A percentile compares a stretch with the other conserved stretches of the same genome.
phyloP scores from a whole-genome alignment of 2,329 filamentous ascomycete genomes.

The Beauveria sp. region DNA sequence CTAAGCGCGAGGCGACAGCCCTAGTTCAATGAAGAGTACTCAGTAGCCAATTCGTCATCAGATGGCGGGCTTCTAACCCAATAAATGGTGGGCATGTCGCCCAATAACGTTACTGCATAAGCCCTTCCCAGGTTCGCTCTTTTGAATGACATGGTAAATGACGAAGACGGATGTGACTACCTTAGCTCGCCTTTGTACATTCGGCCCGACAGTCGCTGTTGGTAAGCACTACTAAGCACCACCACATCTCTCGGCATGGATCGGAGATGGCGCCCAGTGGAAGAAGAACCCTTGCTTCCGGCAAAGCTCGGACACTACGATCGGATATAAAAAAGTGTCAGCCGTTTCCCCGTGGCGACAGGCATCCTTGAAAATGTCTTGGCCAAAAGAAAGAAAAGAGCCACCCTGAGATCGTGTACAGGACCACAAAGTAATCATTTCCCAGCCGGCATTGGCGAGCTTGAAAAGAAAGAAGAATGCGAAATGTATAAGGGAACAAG shows the following conservation, averaged over 20 bases:
- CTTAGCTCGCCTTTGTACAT: background rate
- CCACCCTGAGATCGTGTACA: too few relatives aligned
- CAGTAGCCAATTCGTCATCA: background rate
- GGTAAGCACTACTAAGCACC: background rate
- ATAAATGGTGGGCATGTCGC: background rate
- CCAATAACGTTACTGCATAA: background rate
- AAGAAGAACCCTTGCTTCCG: background rate
- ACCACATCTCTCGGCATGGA: background rate
- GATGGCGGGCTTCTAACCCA: background rate
- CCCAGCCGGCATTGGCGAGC: too few relatives aligned
- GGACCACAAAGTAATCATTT: too few relatives aligned
- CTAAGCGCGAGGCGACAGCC: background rate
- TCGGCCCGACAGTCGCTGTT: background rate
- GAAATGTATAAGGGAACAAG: too few relatives aligned
- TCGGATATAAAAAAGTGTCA: too few relatives aligned
- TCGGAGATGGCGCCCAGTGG: background rate
- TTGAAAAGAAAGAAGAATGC: too few relatives aligned
- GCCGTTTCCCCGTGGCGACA: too few relatives aligned
- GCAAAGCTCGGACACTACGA: too few relatives aligned
- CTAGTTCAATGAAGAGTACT: background rate
- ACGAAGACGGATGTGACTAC: background rate
- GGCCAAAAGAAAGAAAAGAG: too few relatives aligned
- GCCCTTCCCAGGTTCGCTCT: background rate
- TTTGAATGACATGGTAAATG: background rate
- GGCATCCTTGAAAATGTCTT: too few relatives aligned